These are phyloP conservation scores for Breynia disticha DNA, from an alignment of 441 rosid genomes.

Conservation along the genomic window DNA sequence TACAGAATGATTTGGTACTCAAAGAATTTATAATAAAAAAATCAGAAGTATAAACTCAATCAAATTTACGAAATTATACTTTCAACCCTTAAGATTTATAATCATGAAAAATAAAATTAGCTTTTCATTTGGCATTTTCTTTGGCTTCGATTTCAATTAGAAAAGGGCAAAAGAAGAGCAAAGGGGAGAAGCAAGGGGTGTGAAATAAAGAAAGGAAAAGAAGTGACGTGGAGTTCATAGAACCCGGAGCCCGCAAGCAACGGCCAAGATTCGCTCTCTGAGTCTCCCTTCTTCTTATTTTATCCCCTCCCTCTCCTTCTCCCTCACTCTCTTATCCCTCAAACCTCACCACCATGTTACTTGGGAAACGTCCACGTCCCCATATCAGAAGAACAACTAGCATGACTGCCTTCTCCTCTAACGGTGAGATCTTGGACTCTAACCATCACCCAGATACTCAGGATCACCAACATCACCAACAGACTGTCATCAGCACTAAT, in stretches of 20 bases:
- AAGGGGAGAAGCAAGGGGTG: neutral
- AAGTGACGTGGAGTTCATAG: conserved; percentile 25
- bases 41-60: too few species aligned
- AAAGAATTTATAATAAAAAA: too few species aligned
- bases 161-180: too few species aligned
- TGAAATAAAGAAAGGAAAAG: neutral
- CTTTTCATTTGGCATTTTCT: too few species aligned
- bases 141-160: neutral
- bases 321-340: neutral
- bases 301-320: conserved; percentile 4
- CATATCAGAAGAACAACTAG: conserved; percentile 67
- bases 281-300: neutral
- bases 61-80: too few species aligned
- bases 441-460: neutral
- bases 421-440: conserved; percentile 16
- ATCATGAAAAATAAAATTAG: too few species aligned
- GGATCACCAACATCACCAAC: neutral
- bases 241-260: conserved; percentile 38
- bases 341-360: conserved; percentile 23
- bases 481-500: neutral
- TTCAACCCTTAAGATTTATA: too few species aligned
- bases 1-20: too few species aligned
- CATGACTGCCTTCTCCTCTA: conserved; percentile 35
- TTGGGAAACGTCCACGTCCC: conserved; percentile 59
- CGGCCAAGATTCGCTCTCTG: conserved; percentile 50